Evolutionary conservation across 768 basidiomycete genomes (phyloP), one percentile per base, ranked within the genome.

Genomic region (Termitomyces sp.): DNA sequence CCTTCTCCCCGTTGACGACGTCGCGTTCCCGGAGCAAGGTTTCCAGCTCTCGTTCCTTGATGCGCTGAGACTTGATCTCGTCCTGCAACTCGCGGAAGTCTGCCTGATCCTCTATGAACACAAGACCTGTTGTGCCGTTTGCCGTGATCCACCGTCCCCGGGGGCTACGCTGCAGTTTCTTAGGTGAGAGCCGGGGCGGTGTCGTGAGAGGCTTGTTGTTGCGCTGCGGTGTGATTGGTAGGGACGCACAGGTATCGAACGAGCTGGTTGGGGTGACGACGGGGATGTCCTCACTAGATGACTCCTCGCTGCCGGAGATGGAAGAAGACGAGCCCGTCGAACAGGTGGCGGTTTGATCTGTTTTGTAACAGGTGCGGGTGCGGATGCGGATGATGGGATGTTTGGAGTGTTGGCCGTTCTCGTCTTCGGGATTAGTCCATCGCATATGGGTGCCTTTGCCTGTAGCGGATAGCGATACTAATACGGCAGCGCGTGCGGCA

Each of bases 141-240:
- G 50, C 20, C 33, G 51, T 40, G 55, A 49, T 40, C 61, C 61
- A 62, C 20, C 47, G 55, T 28, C 40, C 26, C n/a, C 30, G 44
- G 6, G 61, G 61, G 48, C 61, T 62, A 43, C 58, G 61, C 47
- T 59, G 61, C 10, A 62, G 52, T 35, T 57, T 54, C 45, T 52
- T 54, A 14, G 58, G 58, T 6, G 52, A 43, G 41, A 56, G 55
- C 13, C 48, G 55, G 3, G 61, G 61, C 1, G 58, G 58, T 3
- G 61, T 62, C 20, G 51, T 56, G 16, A 49, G 52, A 4, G 46
- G 51, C 10, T 13, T 51, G 20, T 56, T 32, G 24, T 5, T 48
- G 28, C 44, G 55, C 28, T 38, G 55, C 2, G 61, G 58, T 28
- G 60, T 62, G 20, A 35, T 32, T n/a, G 52, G 46, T 1, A 36